Evolutionary conservation across 2,329 filamentous ascomycete species (phyloP).

Genomic region (Fusarium verticillioides): DNA sequence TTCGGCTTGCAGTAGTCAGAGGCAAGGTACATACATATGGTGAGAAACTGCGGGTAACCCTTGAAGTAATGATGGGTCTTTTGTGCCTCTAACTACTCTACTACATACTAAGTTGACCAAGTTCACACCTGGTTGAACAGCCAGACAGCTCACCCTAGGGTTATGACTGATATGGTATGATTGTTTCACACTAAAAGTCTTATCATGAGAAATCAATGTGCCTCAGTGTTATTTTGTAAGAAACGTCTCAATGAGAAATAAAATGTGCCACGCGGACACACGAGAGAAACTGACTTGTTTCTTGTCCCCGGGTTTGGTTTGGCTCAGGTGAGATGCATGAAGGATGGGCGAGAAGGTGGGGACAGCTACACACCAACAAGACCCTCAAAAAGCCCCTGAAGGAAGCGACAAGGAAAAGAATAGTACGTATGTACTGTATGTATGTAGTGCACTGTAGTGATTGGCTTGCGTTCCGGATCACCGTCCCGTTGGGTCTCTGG

Average conservation of each 20-base stretch:
- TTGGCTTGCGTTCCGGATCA: conserved; percentile 27
- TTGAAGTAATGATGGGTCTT: conserved; percentile 26
- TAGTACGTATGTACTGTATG: background rate
- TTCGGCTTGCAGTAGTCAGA: conserved; percentile 30
- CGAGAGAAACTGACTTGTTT: conserved; percentile 22
- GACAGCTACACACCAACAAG: conserved; percentile 23
- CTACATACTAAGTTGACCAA: background rate
- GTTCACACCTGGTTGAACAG: background rate
- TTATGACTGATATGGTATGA: background rate
- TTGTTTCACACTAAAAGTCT: background rate
- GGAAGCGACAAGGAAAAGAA: background rate
- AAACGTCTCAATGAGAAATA: conserved; percentile 7
- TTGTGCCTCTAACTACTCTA: background rate
- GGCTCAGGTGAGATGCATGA: conserved; percentile 27
- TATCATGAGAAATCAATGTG: background rate
- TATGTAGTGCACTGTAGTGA: conserved; percentile 5
- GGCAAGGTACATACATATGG: conserved; percentile 23
- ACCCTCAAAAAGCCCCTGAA: conserved; percentile 29
- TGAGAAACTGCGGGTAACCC: conserved; percentile 38
- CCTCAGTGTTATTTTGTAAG: background rate
- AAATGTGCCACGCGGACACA: conserved; percentile 38
- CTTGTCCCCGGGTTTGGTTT: conserved; percentile 25
- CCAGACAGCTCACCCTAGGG: background rate
- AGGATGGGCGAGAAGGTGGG: conserved; percentile 9
- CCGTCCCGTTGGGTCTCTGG: conserved; percentile 31